Percentiles rank a stretch among this genome's conserved stretches.
These are phyloP conservation scores for Ophiognomonia clavigignenti-juglandacearum DNA, from an alignment of 2,329 filamentous ascomycete species.

Conservation along the genomic window DNA sequence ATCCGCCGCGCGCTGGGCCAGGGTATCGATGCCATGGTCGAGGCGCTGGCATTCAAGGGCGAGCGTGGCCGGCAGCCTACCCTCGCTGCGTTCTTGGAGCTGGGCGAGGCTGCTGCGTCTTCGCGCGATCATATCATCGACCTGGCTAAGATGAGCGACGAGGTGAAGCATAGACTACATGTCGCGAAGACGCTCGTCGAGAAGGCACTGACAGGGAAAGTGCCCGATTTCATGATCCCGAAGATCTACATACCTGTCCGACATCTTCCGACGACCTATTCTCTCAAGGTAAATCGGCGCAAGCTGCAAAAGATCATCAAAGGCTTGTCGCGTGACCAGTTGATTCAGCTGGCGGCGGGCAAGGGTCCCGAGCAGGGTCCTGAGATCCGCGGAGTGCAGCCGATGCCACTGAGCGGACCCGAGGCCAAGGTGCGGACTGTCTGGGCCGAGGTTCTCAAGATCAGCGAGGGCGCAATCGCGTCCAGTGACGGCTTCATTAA, in stretches of 20 bases:
- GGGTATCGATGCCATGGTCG: slow-evolving; percentile 43
- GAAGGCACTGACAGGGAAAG: slow-evolving; percentile 31
- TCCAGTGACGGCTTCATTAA: slow-evolving; percentile 40
- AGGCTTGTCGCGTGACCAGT: slow-evolving; percentile 36
- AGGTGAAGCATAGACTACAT: slow-evolving; percentile 38
- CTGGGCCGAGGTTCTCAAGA: slow-evolving; percentile 40
- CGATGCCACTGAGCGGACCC: slow-evolving; percentile 40
- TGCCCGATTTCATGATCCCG: slow-evolving; percentile 40
- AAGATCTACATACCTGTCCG: slow-evolving; percentile 44
- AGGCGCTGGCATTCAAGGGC: slow-evolving; percentile 38
- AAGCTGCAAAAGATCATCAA: slow-evolving; percentile 41
- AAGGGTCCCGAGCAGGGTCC: slow-evolving; percentile 32
- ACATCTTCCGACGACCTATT: slow-evolving; percentile 42
- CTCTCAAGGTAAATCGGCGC: slow-evolving; percentile 45
- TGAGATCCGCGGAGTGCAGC: slow-evolving; percentile 32
- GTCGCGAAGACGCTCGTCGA: slow-evolving; percentile 40
- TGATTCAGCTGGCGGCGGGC: slow-evolving; percentile 35
- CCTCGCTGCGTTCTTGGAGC: slow-evolving; percentile 45
- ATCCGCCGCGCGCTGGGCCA: slow-evolving; percentile 42
- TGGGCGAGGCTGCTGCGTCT: slow-evolving; percentile 35
- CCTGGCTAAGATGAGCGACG: slow-evolving; percentile 27
- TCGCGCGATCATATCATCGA: slow-evolving; percentile 31
- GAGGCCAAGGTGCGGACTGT: slow-evolving; percentile 43
- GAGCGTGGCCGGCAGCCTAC: slow-evolving; percentile 32
- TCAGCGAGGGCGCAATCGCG: slow-evolving; percentile 35